phyloP scores from a whole-genome alignment of 768 basidiomycete species.

The Tricholoma furcatifolium region DNA sequence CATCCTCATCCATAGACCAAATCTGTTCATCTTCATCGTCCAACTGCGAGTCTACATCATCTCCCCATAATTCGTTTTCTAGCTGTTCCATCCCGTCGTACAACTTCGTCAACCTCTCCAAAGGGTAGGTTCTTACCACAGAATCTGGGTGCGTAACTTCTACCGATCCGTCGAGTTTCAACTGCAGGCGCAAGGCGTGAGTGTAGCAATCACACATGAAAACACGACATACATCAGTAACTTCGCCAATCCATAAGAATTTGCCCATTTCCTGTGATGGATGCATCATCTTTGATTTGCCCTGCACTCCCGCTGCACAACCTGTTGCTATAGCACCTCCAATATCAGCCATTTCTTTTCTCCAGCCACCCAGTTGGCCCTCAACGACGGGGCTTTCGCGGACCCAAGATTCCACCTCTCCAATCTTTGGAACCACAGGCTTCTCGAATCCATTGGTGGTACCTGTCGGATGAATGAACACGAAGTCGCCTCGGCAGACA shows the following conservation, averaged over 20 bases:
- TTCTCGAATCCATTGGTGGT: constrained; percentile 68
- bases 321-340: constrained; percentile 55
- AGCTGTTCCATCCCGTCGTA: constrained; percentile 83
- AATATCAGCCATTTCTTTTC: constrained; percentile 67
- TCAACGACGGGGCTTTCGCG: constrained; percentile 53
- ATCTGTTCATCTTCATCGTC: constrained; percentile 42
- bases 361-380: constrained; percentile 65
- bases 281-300: constrained; percentile 39
- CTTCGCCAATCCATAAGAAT: constrained; percentile 86
- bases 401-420: constrained; percentile 82
- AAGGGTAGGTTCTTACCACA: constrained; percentile 45
- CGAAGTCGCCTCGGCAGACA: constrained; percentile 79
- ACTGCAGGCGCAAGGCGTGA: constrained; percentile 35
- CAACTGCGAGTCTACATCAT: constrained; percentile 43
- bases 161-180: constrained; percentile 72
- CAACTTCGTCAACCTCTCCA: constrained; percentile 71
- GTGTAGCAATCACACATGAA: constrained; percentile 3
- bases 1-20: constrained; percentile 44
- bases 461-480: constrained; percentile 72
- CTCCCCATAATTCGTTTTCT: constrained; percentile 63
- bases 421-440: constrained; percentile 80
- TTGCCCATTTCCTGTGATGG: constrained; percentile 37
- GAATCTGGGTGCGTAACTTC: constrained; percentile 71
- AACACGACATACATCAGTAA: constrained; percentile 55
- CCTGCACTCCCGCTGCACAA: constrained; percentile 37